Percentiles rank a stretch among this genome's conserved stretches.
Conservation (phyloP, 805 yeast species). For the Suhomyces kilbournensis region DNA sequence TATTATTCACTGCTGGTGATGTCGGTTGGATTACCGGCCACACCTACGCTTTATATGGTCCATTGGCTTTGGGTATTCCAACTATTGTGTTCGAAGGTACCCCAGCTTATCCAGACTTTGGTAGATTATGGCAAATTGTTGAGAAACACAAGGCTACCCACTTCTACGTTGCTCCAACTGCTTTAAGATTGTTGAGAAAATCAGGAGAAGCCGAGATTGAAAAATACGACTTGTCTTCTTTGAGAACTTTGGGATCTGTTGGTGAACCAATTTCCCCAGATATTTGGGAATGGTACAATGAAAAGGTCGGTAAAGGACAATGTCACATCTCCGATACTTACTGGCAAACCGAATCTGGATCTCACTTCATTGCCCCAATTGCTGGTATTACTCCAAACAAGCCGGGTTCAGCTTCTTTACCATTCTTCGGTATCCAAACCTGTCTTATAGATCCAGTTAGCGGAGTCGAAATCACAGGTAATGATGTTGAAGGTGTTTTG, state of each 20-base stretch:
- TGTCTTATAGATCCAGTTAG: slow-evolving; percentile 70
- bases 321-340: slow-evolving; percentile 78
- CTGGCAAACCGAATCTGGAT: slow-evolving; percentile 89
- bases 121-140: slow-evolving; percentile 78
- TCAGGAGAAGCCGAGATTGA: slow-evolving; percentile 66
- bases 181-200: slow-evolving; percentile 70
- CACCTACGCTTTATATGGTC: slow-evolving; percentile 80
- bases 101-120: slow-evolving; percentile 78
- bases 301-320: slow-evolving; percentile 64
- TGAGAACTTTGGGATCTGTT: slow-evolving; percentile 75
- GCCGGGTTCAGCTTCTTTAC: slow-evolving; percentile 83
- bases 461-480: slow-evolving; percentile 66
- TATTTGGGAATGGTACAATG: slow-evolving; percentile 84
- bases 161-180: slow-evolving; percentile 84
- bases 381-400: slow-evolving; percentile 76
- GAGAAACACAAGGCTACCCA: slow-evolving; percentile 70
- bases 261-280: slow-evolving; percentile 87
- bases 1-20: slow-evolving; percentile 83
- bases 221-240: slow-evolving; percentile 58
- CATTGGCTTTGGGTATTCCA: slow-evolving; percentile 71
- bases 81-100: slow-evolving; percentile 84
- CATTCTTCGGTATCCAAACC: slow-evolving; percentile 79
- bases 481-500: slow-evolving; percentile 77
- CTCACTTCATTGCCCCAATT: slow-evolving; percentile 73
- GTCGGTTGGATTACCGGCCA: slow-evolving; percentile 93